Evolutionary conservation across 2,329 filamentous ascomycete species (phyloP).

Genomic region (Coleophoma cylindrospora): DNA sequence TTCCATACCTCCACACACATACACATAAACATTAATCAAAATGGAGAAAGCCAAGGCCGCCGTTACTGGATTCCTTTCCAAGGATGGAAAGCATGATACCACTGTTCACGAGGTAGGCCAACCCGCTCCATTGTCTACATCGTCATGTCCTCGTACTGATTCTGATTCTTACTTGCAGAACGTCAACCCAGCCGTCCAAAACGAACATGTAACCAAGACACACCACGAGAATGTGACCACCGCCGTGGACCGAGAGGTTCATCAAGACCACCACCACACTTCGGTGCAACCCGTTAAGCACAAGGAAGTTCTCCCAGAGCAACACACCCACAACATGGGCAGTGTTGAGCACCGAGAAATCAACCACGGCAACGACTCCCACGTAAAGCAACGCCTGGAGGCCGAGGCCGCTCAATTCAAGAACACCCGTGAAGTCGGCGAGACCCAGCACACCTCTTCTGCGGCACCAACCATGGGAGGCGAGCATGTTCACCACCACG

Average conservation of each 20-base stretch:
- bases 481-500: slow-evolving; percentile 58
- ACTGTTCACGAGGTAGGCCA: slow-evolving; percentile 53
- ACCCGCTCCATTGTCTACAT: neutral
- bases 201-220: slow-evolving; percentile 56
- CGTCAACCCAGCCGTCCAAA: slow-evolving; percentile 52
- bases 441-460: slow-evolving; percentile 42
- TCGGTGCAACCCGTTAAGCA: slow-evolving; percentile 60
- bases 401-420: slow-evolving; percentile 50
- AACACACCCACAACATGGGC: slow-evolving; percentile 54
- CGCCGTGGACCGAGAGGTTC: slow-evolving; percentile 62
- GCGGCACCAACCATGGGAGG: slow-evolving; percentile 46
- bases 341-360: slow-evolving; percentile 56
- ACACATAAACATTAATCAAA: slow-evolving; percentile 7
- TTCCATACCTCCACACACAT: neutral
- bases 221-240: slow-evolving; percentile 57
- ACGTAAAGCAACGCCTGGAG: slow-evolving; percentile 41
- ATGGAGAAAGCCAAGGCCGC: slow-evolving; percentile 64
- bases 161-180: slow-evolving; percentile 22
- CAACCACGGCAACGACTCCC: slow-evolving; percentile 51
- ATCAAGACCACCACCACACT: slow-evolving; percentile 69
- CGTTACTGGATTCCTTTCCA: slow-evolving; percentile 54
- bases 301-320: slow-evolving; percentile 50
- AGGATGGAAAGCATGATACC: slow-evolving; percentile 63
- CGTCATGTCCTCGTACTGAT: slow-evolving; percentile 1
- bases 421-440: slow-evolving; percentile 39